Percentiles rank a stretch among this genome's conserved stretches.
These are phyloP conservation scores for Alisma plantagoaquatica DNA, from an alignment of 106 monocot species.

Conservation along the genomic window DNA sequence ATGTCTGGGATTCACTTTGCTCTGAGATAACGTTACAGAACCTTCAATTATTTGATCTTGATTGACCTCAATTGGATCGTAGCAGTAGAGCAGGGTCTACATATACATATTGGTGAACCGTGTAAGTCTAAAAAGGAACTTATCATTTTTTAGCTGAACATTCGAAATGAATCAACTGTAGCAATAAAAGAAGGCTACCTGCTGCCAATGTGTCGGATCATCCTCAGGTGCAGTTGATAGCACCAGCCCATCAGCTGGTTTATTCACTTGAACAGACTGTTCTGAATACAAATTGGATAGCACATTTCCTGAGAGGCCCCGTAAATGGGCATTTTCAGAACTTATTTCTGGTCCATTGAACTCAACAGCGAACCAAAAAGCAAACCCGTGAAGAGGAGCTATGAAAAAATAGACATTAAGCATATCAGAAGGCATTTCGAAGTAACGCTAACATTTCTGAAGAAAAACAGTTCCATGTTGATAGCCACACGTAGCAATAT, in stretches of 20 bases:
- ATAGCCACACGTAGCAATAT: no score
- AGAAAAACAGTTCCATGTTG: no score
- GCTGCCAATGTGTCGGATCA: conserved; percentile 96
- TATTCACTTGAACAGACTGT: conserved; percentile 31
- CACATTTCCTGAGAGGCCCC: conserved; percentile 6
- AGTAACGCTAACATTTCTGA: no score
- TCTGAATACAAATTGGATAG: conserved; percentile 18
- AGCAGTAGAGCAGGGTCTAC: conserved; percentile 84
- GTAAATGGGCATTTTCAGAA: conserved; percentile 22
- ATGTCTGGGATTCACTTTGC: conserved; percentile 73
- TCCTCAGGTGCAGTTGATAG: conserved; percentile 98
- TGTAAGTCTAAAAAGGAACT: no score
- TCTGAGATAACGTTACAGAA: conserved; percentile 76
- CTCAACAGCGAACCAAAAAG: conserved; percentile 97
- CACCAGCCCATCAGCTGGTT: conserved; percentile 51
- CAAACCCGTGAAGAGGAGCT: conserved; percentile 97
- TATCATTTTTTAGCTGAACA: neutral
- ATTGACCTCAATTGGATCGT: conserved; percentile 83
- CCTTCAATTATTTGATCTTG: conserved; percentile 92
- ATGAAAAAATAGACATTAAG: no score
- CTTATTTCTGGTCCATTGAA: conserved; percentile 61
- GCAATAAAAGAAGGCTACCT: conserved; percentile 31
- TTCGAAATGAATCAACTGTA: neutral
- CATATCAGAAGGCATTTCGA: no score
- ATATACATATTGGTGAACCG: conserved; percentile 1